Percentiles rank a stretch among this genome's conserved stretches.
phyloP scores from a whole-genome alignment of 805 yeast genomes.

The Starmerella floris region DNA sequence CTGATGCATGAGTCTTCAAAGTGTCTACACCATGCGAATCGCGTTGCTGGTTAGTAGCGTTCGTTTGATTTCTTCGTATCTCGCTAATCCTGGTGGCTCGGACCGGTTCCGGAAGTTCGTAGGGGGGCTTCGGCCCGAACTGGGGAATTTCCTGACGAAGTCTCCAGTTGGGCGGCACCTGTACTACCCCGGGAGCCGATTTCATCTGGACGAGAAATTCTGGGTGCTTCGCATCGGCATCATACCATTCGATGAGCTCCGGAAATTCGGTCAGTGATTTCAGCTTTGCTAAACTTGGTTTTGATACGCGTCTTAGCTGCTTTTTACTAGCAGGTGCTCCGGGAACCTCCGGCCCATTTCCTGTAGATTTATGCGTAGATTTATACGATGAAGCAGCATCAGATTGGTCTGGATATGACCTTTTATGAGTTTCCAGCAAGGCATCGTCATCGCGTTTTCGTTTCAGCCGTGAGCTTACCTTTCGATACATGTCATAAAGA shows the following conservation, averaged over 20 bases:
- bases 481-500: conserved; percentile 12
- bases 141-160: conserved; percentile 50
- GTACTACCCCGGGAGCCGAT: conserved; percentile 49
- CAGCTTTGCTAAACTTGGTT: conserved; percentile 53
- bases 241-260: conserved; percentile 72
- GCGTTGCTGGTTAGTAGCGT: conserved; percentile 29
- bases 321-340: conserved; percentile 6
- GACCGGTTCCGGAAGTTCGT: conserved; percentile 48
- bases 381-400: not conserved
- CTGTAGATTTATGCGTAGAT: not conserved
- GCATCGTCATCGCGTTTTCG: not conserved
- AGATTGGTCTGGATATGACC: too few species aligned
- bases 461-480: conserved; percentile 12
- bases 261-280: conserved; percentile 53
- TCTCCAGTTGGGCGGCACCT: conserved; percentile 79
- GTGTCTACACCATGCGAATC: conserved; percentile 29
- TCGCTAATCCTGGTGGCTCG: conserved; percentile 40
- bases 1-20: conserved; percentile 23
- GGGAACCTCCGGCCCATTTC: not conserved
- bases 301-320: conserved; percentile 30
- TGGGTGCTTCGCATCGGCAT: conserved; percentile 76
- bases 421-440: too few species aligned
- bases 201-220: conserved; percentile 50
- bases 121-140: conserved; percentile 40
- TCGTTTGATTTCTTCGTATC: conserved; percentile 63